Base-by-base conservation (phyloP, 2,329 filamentous ascomycete species). In the Aureobasidium sp. region DNA sequence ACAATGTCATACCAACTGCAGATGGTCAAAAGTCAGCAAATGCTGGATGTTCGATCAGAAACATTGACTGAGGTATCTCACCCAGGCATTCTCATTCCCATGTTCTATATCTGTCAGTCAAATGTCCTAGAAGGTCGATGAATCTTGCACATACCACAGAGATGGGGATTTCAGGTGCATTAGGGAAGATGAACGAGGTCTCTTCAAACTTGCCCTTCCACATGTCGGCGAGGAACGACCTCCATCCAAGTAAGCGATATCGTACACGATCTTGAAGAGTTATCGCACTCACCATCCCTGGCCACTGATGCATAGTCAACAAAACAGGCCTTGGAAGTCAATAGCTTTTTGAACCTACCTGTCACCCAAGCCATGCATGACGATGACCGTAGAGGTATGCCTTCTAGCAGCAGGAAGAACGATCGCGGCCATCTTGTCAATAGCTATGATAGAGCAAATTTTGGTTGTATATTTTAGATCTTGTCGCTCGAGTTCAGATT, bases 361-460 rank as follows among this genome's bases (percentile, higher is more conserved):
- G 72, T 97, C 94, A 64, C 94, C 94, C 40, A 99, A 79, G 15
- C 94, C 94, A 73, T 99, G 94, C 57, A 89, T 82, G 75, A 96
- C 91, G 69, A 99, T 97, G 68, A 97, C 88, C 3, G 93, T 96
- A 25, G 91, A 91, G 38, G 94, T 96, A 76, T 97, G 94, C 70
- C 84, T 84, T 71, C 84, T 88, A 35, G 89, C 77, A 42, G 92
- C 89, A 29, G 90, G 89, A 62, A 95, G 85, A 21, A 94, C 81
- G 59, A 94, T 78, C 11, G 78, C 77, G 60, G 78, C 77, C 64
- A 75, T 57, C 13, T 40, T 19, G 17, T 19, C 17, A 27, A 29
- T 8, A 42, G 2, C 15, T 29, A 29, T 7, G 29, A 42, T 15
- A 13, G 19, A 13, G 1, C 15, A 5, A 11, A 29, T 7, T 17